Percentiles rank a stretch among this genome's conserved stretches.
Evolutionary conservation across 1,139 yeast genomes (phyloP).

Genomic region (Magnusiomyces magnusii): DNA sequence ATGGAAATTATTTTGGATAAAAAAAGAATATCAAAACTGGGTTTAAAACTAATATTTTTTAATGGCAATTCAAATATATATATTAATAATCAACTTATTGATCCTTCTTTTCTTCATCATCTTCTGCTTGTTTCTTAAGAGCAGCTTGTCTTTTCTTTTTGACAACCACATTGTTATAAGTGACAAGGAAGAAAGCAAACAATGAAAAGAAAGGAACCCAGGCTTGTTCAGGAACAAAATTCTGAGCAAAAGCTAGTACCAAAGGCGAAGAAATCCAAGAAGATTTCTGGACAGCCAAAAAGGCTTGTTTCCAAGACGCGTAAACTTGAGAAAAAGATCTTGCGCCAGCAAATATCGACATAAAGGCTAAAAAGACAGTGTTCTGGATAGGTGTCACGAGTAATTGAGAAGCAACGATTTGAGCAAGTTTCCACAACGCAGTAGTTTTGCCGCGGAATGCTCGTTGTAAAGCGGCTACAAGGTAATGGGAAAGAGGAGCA

Average conservation of each 20-base stretch:
- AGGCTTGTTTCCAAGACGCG: slow-evolving; percentile 44
- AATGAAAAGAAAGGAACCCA: slow-evolving; percentile 83
- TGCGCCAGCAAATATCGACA: slow-evolving; percentile 38
- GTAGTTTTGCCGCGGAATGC: slow-evolving; percentile 32
- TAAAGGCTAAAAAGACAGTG: slow-evolving; percentile 47
- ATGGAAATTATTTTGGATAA: slow-evolving; percentile 5
- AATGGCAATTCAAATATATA: no score
- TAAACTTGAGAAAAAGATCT: slow-evolving; percentile 28
- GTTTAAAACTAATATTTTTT: no score
- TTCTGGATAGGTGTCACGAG: slow-evolving; percentile 60
- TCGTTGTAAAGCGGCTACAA: slow-evolving; percentile 30
- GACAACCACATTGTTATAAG: slow-evolving; percentile 64
- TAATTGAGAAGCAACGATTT: slow-evolving; percentile 51
- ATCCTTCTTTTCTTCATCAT: background rate
- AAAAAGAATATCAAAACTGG: no score
- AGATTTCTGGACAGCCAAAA: slow-evolving; percentile 50
- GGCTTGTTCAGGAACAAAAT: slow-evolving; percentile 57
- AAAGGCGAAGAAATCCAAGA: slow-evolving; percentile 60
- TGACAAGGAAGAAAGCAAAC: slow-evolving; percentile 67
- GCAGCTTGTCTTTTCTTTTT: slow-evolving; percentile 39
- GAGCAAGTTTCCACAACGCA: slow-evolving; percentile 41
- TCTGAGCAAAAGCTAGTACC: slow-evolving; percentile 65
- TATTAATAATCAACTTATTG: no score
- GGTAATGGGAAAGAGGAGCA: slow-evolving; percentile 67
- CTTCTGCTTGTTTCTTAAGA: slow-evolving; percentile 20